Percentiles rank a stretch among this genome's conserved stretches.
phyloP scores from a whole-genome alignment of 2,329 filamentous ascomycete genomes.

The Monilinia laxa region DNA sequence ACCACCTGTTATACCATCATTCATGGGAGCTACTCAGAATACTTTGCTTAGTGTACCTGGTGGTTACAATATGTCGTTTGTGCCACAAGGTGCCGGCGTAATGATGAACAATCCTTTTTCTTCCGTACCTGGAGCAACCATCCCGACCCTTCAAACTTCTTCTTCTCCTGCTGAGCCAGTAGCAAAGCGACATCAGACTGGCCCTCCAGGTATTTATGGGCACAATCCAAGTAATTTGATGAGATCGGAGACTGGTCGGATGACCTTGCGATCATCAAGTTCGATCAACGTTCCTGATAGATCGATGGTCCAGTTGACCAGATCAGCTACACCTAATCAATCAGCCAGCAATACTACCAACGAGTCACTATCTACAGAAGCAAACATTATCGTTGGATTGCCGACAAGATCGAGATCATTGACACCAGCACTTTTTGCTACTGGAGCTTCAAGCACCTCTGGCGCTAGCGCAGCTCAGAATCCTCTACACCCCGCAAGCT shows the following conservation, averaged over 20 bases:
- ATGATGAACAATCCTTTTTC: background rate
- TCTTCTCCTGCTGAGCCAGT: background rate
- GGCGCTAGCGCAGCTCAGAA: background rate
- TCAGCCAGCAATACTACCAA: background rate
- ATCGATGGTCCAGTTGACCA: background rate
- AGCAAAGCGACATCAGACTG: too few relatives aligned
- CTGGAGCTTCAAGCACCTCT: background rate
- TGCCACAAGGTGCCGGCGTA: background rate
- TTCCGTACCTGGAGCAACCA: background rate
- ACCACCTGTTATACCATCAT: background rate
- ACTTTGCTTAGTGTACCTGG: background rate
- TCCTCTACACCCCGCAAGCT: background rate
- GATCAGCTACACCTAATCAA: slow-evolving; percentile 1
- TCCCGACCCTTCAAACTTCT: background rate
- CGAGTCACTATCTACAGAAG: background rate
- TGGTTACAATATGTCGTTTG: slow-evolving; percentile 4
- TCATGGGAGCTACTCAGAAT: background rate
- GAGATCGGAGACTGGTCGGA: too few relatives aligned
- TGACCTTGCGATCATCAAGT: background rate
- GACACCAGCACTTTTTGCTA: background rate
- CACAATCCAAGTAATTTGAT: too few relatives aligned
- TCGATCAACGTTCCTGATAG: background rate
- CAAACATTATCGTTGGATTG: background rate
- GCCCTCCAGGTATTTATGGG: too few relatives aligned
- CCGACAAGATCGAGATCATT: background rate